Conservation (phyloP, 2,329 filamentous ascomycete species). For the Penicillium sp. region DNA sequence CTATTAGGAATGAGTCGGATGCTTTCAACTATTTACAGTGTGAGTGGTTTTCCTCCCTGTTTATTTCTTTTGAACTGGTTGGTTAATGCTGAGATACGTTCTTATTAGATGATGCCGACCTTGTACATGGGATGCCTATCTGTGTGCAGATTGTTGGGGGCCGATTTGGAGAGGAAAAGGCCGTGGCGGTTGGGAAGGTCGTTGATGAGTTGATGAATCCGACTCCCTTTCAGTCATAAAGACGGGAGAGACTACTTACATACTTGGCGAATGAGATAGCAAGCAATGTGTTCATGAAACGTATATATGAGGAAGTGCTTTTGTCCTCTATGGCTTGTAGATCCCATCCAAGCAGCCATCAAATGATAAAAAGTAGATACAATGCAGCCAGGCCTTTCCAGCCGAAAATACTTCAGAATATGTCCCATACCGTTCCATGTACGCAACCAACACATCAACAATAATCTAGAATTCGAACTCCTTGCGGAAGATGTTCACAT, state of each 20-base stretch:
- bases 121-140: slow-evolving; percentile 34
- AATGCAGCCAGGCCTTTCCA: slow-evolving; percentile 3
- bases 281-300: neutral
- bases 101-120: slow-evolving; percentile 26
- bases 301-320: neutral
- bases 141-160: slow-evolving; percentile 35
- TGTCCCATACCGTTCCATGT: neutral
- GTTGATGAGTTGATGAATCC: slow-evolving; percentile 24
- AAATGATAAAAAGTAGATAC: slow-evolving; percentile 10
- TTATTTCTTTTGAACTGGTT: neutral
- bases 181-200: slow-evolving; percentile 31
- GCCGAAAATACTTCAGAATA: neutral
- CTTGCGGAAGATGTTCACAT: slow-evolving; percentile 80
- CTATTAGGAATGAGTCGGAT: slow-evolving; percentile 47
- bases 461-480: slow-evolving; percentile 76
- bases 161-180: slow-evolving; percentile 34
- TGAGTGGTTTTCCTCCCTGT: neutral
- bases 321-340: neutral
- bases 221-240: slow-evolving; percentile 10
- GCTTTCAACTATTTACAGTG: slow-evolving; percentile 40
- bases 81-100: neutral
- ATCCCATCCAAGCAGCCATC: slow-evolving; percentile 1
- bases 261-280: neutral
- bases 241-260: too few species aligned
- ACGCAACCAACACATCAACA: neutral